These are phyloP conservation scores for Otatea glauca DNA, from an alignment of 176 grass and related monocot genomes.

Conservation along the genomic window DNA sequence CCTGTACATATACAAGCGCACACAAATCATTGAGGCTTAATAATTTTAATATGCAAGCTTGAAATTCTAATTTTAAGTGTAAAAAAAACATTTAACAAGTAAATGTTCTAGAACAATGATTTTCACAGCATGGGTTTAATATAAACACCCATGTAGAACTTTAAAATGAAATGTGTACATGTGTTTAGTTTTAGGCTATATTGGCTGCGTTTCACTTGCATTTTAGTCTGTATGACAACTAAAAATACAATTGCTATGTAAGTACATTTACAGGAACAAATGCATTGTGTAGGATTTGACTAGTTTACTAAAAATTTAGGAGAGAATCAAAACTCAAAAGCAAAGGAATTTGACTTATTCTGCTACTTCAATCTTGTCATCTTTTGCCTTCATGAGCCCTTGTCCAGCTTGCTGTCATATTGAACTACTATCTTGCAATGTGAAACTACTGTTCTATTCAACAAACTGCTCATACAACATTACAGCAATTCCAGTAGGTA, in stretches of 20 bases:
- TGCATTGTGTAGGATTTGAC: neutral
- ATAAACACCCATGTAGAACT: neutral
- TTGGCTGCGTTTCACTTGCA: slow-evolving; percentile 24
- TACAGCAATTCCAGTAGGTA: neutral
- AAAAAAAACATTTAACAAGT: neutral
- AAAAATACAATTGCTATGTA: neutral
- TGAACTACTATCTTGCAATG: neutral
- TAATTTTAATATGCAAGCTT: slow-evolving; percentile 36
- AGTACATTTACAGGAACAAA: neutral
- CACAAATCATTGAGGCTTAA: neutral
- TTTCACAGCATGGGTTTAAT: neutral
- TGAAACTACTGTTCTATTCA: neutral
- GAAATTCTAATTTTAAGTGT: slow-evolving; percentile 16
- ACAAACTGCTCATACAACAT: neutral
- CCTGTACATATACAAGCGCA: slow-evolving; percentile 5
- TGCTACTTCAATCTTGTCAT: neutral
- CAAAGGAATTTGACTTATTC: slow-evolving; percentile 2
- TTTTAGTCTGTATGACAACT: neutral
- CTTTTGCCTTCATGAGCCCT: slow-evolving; percentile 1
- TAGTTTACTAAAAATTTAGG: neutral
- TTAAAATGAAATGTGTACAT: neutral
- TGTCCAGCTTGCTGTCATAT: slow-evolving; percentile 33
- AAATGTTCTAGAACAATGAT: neutral
- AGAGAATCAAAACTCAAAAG: slow-evolving; percentile 2
- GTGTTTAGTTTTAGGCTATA: slow-evolving; percentile 7